Base-by-base conservation (phyloP, 2,329 filamentous ascomycete species). In the Orbilia ellipsospora region DNA sequence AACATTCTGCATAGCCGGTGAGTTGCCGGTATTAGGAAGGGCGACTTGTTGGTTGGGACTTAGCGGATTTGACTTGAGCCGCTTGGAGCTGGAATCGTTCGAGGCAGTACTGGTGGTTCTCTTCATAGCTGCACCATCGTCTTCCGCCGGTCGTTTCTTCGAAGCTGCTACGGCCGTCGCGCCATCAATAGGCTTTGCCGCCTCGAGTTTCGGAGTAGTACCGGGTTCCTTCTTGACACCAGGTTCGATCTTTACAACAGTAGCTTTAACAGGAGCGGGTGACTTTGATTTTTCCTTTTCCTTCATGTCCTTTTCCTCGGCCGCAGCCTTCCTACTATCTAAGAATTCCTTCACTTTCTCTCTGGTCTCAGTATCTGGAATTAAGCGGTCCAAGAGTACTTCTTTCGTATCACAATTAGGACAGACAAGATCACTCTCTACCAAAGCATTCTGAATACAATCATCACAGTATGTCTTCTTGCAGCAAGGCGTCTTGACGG, bases 401-500 rank as follows among this genome's bases (percentile, higher is more conserved):
- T 92, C 92, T 82, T 97, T 93, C 77, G 90, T 91, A 84, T 92
- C 89, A 86, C 95, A 99, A 79, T 90, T 90, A 78, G 95, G 95
- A 84, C 95, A 99, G 83, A 94, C 87, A 84, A 99, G 93, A 87
- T 99, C 95, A 88, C 91, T 95, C 86, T 98, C 94, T 84, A 97
- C 94, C 84, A 99, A 90, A 84, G 94, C 92, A 88, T 97, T 97
- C 83, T 95, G 96, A 85, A 99, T 97, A 90, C 95, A 99, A 83
- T 97, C 93, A 88, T 95, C 95, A 88, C 95, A 99, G 87, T 96
- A 99, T 82, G 94, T 97, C 88, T 92, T 96, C 85, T 92, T 89
- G 87, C 95, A 99, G 88, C 95, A 99, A 79, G 95, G 94, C 82
- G 95, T 98, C 88, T 97, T 96, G 87, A 96, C 95, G 88, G 95